Base-by-base conservation (phyloP, 2,329 filamentous ascomycete species). In the Proliferodiscus dingleyae region DNA sequence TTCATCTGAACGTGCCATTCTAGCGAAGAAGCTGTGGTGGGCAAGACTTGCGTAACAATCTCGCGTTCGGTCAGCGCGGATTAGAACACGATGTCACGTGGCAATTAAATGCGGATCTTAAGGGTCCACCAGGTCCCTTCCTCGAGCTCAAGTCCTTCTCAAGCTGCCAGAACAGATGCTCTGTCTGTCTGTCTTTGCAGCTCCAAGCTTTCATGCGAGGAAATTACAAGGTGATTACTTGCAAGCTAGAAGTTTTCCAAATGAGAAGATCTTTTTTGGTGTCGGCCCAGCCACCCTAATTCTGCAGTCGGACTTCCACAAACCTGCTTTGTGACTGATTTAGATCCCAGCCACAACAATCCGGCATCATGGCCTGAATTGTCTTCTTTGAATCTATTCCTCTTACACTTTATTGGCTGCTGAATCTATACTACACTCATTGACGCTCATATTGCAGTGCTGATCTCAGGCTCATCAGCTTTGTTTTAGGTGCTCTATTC, bases 1-100 rank as follows among this genome's bases (percentile, higher is more conserved):
- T 66, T 90, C 86, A 56, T 89, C 85, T 36, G 83, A 81, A 50
- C 81, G 81, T 15, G 83, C 64, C 85, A 89, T 54, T 41, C 19
- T 42, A 3, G 18, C 15, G 30, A 16, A 15, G 3, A n/a, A 15
- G 10, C 43, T 34, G 18, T 36, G 6, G 21, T 19, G 34, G 38
- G 28, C 19, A 30, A 39, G 24, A 46, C 32, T 24, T n/a, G 24
- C 21, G 46, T 36, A 36, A 26, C 10, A 43, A 42, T 10, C 30
- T 34, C 32, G 32, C 32, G 32, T 34, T 15, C 13, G 5, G 29
- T 32, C 16, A 15, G 32, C 2, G 30, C 5, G 9, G 9, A 16
- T 4, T 34, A 18, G 32, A 34, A 22, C 40, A 29, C 40, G 40
- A 33, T 22, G 15, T 42, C 40, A 42, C 15, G 40, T 42, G 40